Evolutionary conservation across 2,329 filamentous ascomycete genomes (phyloP), one percentile per base, ranked within the genome.

Genomic region (Calonectria fujianensis): DNA sequence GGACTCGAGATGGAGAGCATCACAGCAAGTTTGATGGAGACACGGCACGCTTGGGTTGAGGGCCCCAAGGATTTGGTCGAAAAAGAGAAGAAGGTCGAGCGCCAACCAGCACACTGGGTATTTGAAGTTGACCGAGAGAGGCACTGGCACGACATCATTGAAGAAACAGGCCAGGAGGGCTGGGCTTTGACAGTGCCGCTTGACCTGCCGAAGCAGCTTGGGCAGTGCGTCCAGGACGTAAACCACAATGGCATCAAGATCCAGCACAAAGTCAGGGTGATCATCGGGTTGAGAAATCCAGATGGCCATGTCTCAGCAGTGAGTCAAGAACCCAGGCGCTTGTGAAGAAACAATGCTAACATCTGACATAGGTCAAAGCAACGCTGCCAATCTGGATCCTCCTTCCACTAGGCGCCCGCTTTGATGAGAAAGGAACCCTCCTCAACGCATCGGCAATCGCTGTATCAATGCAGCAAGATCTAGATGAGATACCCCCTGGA

Each of bases 261-360:
- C 61, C 90, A 94, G 66, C 97, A 99, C 85, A 98, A 97, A 85
- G 89, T 98, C 77, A 96, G 96, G 86, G 90, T 98, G 79, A 94
- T 95, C 54, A 93, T 98, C 70, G 95, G 96, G 50, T 90, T 99
- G 41, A 93, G 95, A 83, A 98, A 98, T 78, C 96, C 96, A 0
- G 97, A 98, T 83, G 96, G 96, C 0, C 97, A 98, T 83, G 90
- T 96, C 61, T 98, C 96, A 66, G 96, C 98, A 89, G 92, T 94
- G 87, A 83, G 88, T 52, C 14, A 13, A 1, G 13, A 5, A 0
- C 1, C 2, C 1, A 10, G 6, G 0, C 0, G 2, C 2, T 7
- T 16, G 29, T 11, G n/a, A 13, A 9, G n/a, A 14, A 29, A 20
- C 1, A 2, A 5, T 24, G n/a, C 61, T 70, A 27, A 75, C 48